A percentile compares a stretch with the other conserved stretches of the same genome.
These are phyloP conservation scores for Hygrocybe punicea DNA, from an alignment of 768 basidiomycete species.

Conservation along the genomic window DNA sequence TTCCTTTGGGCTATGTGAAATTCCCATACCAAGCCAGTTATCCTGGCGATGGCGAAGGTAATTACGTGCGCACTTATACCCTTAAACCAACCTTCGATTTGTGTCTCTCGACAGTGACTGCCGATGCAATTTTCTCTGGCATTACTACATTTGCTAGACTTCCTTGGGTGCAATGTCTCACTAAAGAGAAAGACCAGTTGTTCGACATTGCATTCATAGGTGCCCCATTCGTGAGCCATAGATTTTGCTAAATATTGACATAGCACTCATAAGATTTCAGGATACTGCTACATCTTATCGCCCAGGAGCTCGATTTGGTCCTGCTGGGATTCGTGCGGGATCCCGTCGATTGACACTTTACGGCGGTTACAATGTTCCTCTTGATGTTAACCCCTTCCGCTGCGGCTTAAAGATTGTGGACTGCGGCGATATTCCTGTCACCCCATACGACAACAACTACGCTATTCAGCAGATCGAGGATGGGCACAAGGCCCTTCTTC, in stretches of 20 bases:
- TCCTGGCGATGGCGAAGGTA: conserved; percentile 59
- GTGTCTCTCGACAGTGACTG: conserved; percentile 50
- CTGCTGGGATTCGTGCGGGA: conserved; percentile 77
- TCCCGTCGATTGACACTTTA: conserved; percentile 72
- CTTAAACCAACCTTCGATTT: background rate
- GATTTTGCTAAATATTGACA: background rate
- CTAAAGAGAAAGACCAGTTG: conserved; percentile 49
- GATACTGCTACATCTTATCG: conserved; percentile 75
- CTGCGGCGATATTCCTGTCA: conserved; percentile 76
- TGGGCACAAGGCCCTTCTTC: conserved; percentile 67
- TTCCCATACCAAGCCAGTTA: conserved; percentile 62
- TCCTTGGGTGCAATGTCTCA: conserved; percentile 80
- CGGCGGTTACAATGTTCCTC: conserved; percentile 76
- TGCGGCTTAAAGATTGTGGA: conserved; percentile 68
- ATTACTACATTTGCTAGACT: conserved; percentile 84
- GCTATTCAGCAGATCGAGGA: conserved; percentile 74
- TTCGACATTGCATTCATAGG: conserved; percentile 85
- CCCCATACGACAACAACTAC: conserved; percentile 70
- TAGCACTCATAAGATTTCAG: conserved; percentile 26
- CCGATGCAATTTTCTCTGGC: conserved; percentile 77
- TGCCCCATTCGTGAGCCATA: conserved; percentile 60
- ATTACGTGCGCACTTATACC: background rate
- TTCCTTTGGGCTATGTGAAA: conserved; percentile 64
- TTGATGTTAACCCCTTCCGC: conserved; percentile 68
- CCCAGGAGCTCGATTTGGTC: conserved; percentile 83